Percentiles rank a stretch among this genome's conserved stretches.
Conservation (phyloP, 768 basidiomycete species). For the Floccularia luteovirens region DNA sequence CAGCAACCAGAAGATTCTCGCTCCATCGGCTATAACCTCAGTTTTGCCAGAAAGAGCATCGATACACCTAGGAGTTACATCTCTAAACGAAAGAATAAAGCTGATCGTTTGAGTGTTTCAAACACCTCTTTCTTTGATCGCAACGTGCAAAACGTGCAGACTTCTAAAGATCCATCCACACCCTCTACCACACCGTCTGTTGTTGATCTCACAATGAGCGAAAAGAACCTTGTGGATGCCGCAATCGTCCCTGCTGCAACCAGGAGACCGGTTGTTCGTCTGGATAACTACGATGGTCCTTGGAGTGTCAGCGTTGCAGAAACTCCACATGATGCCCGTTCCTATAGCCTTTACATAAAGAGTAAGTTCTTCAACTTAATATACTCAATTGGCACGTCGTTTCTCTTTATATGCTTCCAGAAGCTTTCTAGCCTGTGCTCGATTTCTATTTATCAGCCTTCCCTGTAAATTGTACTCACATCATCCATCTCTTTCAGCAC, state of each 20-base stretch:
- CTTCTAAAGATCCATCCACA: background rate
- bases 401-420: slow-evolving; percentile 3
- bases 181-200: slow-evolving; percentile 3
- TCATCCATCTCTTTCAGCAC: slow-evolving; percentile 37
- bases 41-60: slow-evolving; percentile 31
- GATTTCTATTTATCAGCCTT: too few relatives aligned
- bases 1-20: slow-evolving; percentile 18
- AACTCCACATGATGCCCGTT: slow-evolving; percentile 64
- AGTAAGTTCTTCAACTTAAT: slow-evolving; percentile 46
- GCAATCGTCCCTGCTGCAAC: slow-evolving; percentile 29
- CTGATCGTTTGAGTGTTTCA: slow-evolving; percentile 26
- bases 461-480: too few relatives aligned
- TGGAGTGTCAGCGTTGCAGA: slow-evolving; percentile 90
- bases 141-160: slow-evolving; percentile 4
- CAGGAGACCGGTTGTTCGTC: slow-evolving; percentile 47
- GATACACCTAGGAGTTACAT: slow-evolving; percentile 33
- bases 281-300: slow-evolving; percentile 72
- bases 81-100: slow-evolving; percentile 23
- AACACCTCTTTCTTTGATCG: slow-evolving; percentile 35
- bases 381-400: slow-evolving; percentile 3
- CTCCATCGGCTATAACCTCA: slow-evolving; percentile 15
- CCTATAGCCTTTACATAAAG: slow-evolving; percentile 85
- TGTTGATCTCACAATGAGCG: slow-evolving; percentile 14
- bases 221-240: slow-evolving; percentile 35
- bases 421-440: too few relatives aligned